A percentile compares a stretch with the other conserved stretches of the same genome.
Evolutionary conservation across 2,329 filamentous ascomycete species (phyloP).

Genomic region (Aspergillus pseudoviridinutans): DNA sequence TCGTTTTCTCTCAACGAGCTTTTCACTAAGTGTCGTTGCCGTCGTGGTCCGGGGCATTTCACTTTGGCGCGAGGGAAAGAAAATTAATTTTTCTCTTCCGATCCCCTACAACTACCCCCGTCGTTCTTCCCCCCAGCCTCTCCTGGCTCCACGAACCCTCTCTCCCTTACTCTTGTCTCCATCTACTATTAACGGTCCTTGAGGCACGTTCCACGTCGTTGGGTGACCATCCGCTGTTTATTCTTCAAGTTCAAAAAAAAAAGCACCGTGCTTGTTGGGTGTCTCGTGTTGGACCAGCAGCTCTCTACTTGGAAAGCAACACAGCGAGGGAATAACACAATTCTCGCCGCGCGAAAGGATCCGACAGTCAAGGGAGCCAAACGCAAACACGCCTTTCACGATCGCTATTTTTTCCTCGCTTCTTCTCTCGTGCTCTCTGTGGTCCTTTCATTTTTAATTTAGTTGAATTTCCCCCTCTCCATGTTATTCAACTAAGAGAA

Average conservation of each 20-base stretch:
- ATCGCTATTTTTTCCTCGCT: slow-evolving; percentile 24
- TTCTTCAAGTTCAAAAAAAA: neutral
- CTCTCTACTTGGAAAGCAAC: neutral
- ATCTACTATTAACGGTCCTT: neutral
- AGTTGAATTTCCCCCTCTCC: slow-evolving; percentile 18
- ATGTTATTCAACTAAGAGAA: slow-evolving; percentile 41
- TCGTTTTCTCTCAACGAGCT: slow-evolving; percentile 40
- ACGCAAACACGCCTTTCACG: slow-evolving; percentile 14
- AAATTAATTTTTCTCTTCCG: slow-evolving; percentile 6
- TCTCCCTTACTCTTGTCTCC: neutral
- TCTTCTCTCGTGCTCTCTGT: slow-evolving; percentile 16
- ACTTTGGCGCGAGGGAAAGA: slow-evolving; percentile 23
- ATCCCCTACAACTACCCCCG: neutral
- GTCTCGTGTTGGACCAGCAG: slow-evolving; percentile 4
- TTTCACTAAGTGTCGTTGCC: slow-evolving; percentile 51
- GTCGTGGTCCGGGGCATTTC: slow-evolving; percentile 23
- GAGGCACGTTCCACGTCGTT: neutral
- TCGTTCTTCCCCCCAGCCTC: slow-evolving; percentile 10
- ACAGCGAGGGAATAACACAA: slow-evolving; percentile 4
- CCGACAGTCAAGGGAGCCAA: slow-evolving; percentile 13
- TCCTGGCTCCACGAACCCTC: slow-evolving; percentile 3
- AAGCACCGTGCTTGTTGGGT: slow-evolving; percentile 3
- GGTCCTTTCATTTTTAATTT: slow-evolving; percentile 5
- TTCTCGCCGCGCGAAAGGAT: slow-evolving; percentile 6
- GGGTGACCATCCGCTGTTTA: neutral